Evolutionary conservation across 768 basidiomycete genomes (phyloP), one percentile per base, ranked within the genome.

Genomic region (Phylloporus sp.): DNA sequence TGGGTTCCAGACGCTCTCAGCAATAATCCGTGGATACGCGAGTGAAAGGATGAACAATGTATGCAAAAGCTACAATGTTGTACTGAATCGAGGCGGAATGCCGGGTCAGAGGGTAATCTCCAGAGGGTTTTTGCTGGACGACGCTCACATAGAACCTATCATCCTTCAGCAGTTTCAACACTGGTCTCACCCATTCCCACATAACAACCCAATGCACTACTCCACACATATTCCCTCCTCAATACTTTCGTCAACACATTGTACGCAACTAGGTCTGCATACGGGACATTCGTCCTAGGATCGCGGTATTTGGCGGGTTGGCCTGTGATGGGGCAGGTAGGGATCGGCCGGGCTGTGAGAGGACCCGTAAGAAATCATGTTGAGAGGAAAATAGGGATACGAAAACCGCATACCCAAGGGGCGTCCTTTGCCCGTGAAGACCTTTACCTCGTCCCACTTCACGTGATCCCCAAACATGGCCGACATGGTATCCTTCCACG

Each of bases 381-480:
- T n/a, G n/a, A n/a, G n/a, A n/a, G n/a, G n/a, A 20, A 29, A 16
- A 34, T 9, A 45, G 12, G 13, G 6, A 44, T 31, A 11, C 16
- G 8, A 40, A 31, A 38, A 42, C n/a, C n/a, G 55, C 79, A 47
- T 59, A 89, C 87, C 66, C 39, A 83, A 47, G 1, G 88, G 89
- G 12, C 88, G 73, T 18, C 75, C 74, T 66, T 84, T 87, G 22
- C 80, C 76, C 2, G 75, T 72, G 58, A 80, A 88, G 6, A 85
- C 85, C 53, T 76, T 81, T 20, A 88, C 52, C 27, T 84, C 78
- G 45, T 87, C 82, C 89, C 89, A 97, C 44, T 85, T 78, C 9
- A 86, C 85, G 58, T 95, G 86, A 45, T 87, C 76, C 2, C 95
- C 93, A 59, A 97, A 91, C 73, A 95, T 76, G 2, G 90, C 84